phyloP scores from a whole-genome alignment of 257 asterid species.

The Solanum arcanum region DNA sequence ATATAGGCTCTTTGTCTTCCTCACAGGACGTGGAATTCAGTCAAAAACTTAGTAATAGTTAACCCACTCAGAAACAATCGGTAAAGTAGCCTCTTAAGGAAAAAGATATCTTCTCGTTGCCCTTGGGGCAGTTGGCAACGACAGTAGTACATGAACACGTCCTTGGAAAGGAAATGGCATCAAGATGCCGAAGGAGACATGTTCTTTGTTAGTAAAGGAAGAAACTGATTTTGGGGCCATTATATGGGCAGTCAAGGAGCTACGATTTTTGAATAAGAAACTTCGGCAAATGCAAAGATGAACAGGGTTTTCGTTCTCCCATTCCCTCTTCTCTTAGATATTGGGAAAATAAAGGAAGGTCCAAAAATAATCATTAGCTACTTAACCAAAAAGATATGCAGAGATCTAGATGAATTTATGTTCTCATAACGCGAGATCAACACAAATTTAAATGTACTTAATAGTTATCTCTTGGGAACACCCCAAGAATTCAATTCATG shows the following conservation, averaged over 20 bases:
- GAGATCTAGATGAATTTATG: background rate
- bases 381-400: background rate
- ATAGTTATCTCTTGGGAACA: background rate
- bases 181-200: background rate
- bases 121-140: background rate
- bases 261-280: background rate
- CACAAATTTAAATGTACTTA: background rate
- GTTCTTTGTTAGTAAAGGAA: background rate
- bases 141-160: background rate
- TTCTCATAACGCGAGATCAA: background rate
- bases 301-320: background rate
- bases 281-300: background rate
- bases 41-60: background rate
- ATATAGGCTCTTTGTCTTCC: background rate
- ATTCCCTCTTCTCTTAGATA: too few species aligned
- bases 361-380: background rate
- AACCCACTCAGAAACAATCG: background rate
- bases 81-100: background rate
- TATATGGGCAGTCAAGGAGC: background rate
- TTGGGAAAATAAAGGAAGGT: background rate
- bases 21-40: background rate
- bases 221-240: background rate
- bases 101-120: background rate
- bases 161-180: background rate
- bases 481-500: background rate